These are phyloP conservation scores for Staphylotrichum longicolle DNA, from an alignment of 495 filamentous ascomycete species.

Conservation along the genomic window DNA sequence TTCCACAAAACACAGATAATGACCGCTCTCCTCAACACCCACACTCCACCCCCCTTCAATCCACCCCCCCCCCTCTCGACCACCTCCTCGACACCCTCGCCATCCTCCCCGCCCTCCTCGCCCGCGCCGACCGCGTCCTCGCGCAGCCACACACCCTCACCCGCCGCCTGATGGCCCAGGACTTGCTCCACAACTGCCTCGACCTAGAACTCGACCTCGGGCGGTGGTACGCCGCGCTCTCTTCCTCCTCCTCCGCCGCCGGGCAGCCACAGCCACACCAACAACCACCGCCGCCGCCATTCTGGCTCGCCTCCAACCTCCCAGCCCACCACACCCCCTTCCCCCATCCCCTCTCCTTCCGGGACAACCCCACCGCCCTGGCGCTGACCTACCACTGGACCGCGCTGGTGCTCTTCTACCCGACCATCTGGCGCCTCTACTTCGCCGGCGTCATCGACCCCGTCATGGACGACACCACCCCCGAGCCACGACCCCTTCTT, in stretches of 20 bases:
- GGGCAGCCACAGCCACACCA: slow-evolving; percentile 14
- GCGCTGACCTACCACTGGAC: slow-evolving; percentile 45
- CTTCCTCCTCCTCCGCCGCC: background rate
- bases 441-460: slow-evolving; percentile 37
- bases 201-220: slow-evolving; percentile 41
- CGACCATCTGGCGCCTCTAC: slow-evolving; percentile 38
- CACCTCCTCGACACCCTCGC: slow-evolving; percentile 43
- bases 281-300: background rate
- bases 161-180: slow-evolving; percentile 41
- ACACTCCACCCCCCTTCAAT: slow-evolving; percentile 45
- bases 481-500: background rate
- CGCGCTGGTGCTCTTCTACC: slow-evolving; percentile 40
- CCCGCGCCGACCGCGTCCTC: slow-evolving; percentile 36
- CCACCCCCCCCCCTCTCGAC: slow-evolving; percentile 45
- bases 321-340: slow-evolving; percentile 29
- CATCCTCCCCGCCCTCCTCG: slow-evolving; percentile 39
- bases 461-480: slow-evolving; percentile 8
- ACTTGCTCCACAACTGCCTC: slow-evolving; percentile 41
- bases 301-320: slow-evolving; percentile 3
- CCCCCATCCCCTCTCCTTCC: slow-evolving; percentile 37
- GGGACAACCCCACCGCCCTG: slow-evolving; percentile 33
- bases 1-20: slow-evolving; percentile 34
- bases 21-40: slow-evolving; percentile 44
- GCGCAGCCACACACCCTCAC: slow-evolving; percentile 29
- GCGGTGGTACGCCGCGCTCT: slow-evolving; percentile 38